A percentile compares a stretch with the other conserved stretches of the same genome.
These are phyloP conservation scores for Pyrenochaeta sp. DNA, from an alignment of 2,329 filamentous ascomycete species.

Conservation along the genomic window DNA sequence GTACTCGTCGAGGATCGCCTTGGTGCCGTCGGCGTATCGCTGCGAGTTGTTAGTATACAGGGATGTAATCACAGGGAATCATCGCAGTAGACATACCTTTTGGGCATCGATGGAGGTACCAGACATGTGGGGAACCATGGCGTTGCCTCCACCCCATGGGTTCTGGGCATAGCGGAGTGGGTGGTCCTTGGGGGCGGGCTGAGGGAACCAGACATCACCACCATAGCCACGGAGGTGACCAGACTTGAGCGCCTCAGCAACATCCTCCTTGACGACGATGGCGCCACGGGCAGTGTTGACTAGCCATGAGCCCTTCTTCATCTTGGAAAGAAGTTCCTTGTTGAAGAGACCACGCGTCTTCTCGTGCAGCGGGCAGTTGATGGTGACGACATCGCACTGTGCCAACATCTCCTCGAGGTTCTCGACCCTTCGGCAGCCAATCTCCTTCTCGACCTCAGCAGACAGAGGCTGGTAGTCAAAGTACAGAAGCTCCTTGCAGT, in stretches of 20 bases:
- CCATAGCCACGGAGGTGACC: slow-evolving; percentile 91
- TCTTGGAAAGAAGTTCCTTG: slow-evolving; percentile 98
- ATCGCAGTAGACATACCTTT: slow-evolving; percentile 55
- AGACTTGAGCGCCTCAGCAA: slow-evolving; percentile 88
- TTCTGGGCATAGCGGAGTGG: slow-evolving; percentile 90
- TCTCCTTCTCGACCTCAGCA: slow-evolving; percentile 89
- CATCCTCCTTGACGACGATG: slow-evolving; percentile 99
- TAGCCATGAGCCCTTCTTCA: slow-evolving; percentile 98
- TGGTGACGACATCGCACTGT: slow-evolving; percentile 97
- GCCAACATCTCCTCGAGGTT: slow-evolving; percentile 90
- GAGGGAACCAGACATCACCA: slow-evolving; percentile 95
- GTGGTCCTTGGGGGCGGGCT: slow-evolving; percentile 94
- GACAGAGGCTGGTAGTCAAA: slow-evolving; percentile 97
- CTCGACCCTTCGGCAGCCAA: slow-evolving; percentile 90
- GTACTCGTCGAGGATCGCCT: slow-evolving; percentile 91
- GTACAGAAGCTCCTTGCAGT: slow-evolving; percentile 99
- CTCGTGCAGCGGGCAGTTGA: slow-evolving; percentile 99
- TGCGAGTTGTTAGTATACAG: slow-evolving; percentile 18
- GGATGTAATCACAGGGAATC: background rate
- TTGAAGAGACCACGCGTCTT: slow-evolving; percentile 97
- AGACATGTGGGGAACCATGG: slow-evolving; percentile 99
- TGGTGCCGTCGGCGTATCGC: slow-evolving; percentile 81
- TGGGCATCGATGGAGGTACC: slow-evolving; percentile 98
- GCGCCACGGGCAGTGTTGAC: slow-evolving; percentile 98
- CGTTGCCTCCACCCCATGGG: slow-evolving; percentile 95